Evolutionary conservation across 768 basidiomycete genomes (phyloP), one percentile per base, ranked within the genome.

Genomic region (Pleurotus citrinopileatus): DNA sequence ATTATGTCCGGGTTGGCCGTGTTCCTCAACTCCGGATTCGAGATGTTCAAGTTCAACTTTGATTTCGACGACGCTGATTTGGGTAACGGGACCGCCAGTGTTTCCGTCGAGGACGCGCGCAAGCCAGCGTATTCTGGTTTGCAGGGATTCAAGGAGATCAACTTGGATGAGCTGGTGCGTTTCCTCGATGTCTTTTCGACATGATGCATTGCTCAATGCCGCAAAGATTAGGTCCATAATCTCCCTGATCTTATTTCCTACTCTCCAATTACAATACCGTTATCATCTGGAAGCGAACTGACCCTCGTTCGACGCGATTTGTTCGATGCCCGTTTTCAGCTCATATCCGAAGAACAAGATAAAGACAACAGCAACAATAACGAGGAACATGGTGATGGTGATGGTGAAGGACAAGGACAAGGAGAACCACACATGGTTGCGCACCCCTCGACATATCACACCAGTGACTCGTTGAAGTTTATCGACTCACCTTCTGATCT

Each of bases 321-420:
- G 4, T 98, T 93, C 63, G 96, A 99, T 68, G 95, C 91, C 0
- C 83, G 94, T n/a, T 97, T 96, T 67, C 95, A 98, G 66, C 72
- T 97, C 23, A 89, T 94, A 38, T 79, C 87, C 2, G 80, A 84
- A 54, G 70, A 67, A 26, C 70, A 68, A 4, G 70, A 66, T 22
- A 70, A 70, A 42, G 60, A 60, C 2, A 60, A 59, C 15, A 62
- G 63, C 3, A 60, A 59, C 2, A 64, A 64, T 20, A 1, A 38
- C 9, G 4, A 4, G 17, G 38, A n/a, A 10, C 15, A 9, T 40
- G 38, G 15, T 40, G 10, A n/a, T 40, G 19, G 38, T n/a, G 9
- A n/a, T 34, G 32, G 32, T 34, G 32, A 34, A 34, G n/a, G 32
- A 19, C n/a, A 28, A 27, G 5, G 46, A 27, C 7, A 26, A 12